Evolutionary conservation across 305 asterid species (phyloP).

Genomic region (Rubia peregrina): DNA sequence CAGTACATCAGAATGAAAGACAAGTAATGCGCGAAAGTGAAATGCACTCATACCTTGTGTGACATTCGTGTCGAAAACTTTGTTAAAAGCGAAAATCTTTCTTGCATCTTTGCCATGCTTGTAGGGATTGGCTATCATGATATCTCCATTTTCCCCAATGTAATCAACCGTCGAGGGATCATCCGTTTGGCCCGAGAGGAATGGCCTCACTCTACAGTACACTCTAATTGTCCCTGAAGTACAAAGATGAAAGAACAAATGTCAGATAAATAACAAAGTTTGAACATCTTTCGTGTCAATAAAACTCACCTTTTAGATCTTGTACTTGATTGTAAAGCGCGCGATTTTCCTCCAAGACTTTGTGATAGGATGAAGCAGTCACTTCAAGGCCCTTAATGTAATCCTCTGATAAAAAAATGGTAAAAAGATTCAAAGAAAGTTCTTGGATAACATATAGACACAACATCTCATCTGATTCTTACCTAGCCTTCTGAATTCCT

Average conservation of each 20-base stretch:
- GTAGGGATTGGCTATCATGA: constrained; percentile 77
- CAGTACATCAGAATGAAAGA: constrained; percentile 19
- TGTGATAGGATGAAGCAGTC: constrained; percentile 68
- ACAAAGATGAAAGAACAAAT: not conserved
- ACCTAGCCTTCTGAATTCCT: constrained; percentile 63
- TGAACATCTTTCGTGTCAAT: constrained; percentile 11
- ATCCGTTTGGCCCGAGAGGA: constrained; percentile 47
- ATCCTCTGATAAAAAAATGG: constrained; percentile 35
- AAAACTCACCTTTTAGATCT: constrained; percentile 69
- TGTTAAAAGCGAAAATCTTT: constrained; percentile 72
- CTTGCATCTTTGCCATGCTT: constrained; percentile 84
- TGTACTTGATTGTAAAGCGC: constrained; percentile 85
- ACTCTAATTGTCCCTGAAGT: constrained; percentile 75
- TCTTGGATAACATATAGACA: not conserved
- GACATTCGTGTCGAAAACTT: constrained; percentile 61
- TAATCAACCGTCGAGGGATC: constrained; percentile 75
- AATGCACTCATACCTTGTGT: constrained; percentile 56
- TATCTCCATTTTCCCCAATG: constrained; percentile 87
- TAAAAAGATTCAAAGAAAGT: not conserved
- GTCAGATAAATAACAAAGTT: constrained; percentile 3
- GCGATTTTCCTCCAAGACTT: constrained; percentile 85
- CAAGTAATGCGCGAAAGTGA: constrained; percentile 11
- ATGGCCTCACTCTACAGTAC: constrained; percentile 84
- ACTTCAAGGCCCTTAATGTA: constrained; percentile 65
- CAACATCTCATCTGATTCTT: constrained; percentile 19